Evolutionary conservation across 345 rosid genomes (phyloP).

Genomic region (Gossypium rotundifolium): DNA sequence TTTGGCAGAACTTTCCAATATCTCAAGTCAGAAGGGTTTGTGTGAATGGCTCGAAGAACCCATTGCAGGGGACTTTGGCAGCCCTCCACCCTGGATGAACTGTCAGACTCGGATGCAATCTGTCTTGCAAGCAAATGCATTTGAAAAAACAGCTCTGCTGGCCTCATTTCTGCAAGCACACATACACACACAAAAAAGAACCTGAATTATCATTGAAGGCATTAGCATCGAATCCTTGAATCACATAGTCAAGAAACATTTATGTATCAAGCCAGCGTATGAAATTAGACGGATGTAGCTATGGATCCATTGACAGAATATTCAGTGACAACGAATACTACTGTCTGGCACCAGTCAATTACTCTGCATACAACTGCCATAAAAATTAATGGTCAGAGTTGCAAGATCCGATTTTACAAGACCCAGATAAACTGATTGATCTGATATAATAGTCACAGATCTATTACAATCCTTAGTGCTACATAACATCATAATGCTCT

Average conservation of each 20-base stretch:
- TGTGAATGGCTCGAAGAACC: constrained; percentile 84
- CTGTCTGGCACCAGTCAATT: background rate
- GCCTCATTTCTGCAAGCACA: constrained; percentile 64
- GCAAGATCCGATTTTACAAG: background rate
- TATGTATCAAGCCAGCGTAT: background rate
- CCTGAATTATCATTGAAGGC: no score
- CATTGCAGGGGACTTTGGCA: constrained; percentile 70
- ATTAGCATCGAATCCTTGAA: background rate
- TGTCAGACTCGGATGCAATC: constrained; percentile 26
- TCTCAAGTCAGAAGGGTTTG: constrained; percentile 65
- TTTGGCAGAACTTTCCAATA: constrained; percentile 73
- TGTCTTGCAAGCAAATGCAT: constrained; percentile 82
- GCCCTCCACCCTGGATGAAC: constrained; percentile 37
- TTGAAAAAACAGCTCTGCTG: constrained; percentile 82
- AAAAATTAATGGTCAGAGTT: background rate
- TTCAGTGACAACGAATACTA: background rate
- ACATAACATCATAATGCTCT: background rate
- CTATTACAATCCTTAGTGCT: background rate
- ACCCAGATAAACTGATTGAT: background rate
- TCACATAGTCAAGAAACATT: background rate
- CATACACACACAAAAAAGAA: background rate
- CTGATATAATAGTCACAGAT: background rate
- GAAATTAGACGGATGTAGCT: background rate
- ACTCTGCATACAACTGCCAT: background rate
- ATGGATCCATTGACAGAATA: background rate